Percentiles rank a stretch among this genome's conserved stretches.
Conservation (phyloP, 78 protist genomes). For the Polysphondylium violaceum region DNA sequence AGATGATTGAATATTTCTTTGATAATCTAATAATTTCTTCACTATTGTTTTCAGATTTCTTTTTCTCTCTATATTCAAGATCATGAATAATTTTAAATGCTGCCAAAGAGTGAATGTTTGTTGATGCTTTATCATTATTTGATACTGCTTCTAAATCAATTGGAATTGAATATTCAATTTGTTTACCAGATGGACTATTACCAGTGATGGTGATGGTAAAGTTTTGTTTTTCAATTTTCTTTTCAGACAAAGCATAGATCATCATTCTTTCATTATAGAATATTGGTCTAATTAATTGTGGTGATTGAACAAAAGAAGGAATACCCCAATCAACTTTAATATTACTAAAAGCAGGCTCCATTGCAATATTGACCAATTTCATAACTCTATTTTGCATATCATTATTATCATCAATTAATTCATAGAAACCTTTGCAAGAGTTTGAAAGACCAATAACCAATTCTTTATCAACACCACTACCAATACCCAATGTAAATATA, state of each 20-base stretch:
- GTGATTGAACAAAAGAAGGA: constrained; percentile 3
- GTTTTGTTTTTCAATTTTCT: neutral
- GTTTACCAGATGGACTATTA: constrained; percentile 41
- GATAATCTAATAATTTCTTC: constrained; percentile 14
- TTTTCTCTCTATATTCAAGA: constrained; percentile 24
- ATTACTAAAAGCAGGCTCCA: constrained; percentile 59
- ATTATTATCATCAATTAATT: constrained; percentile 45
- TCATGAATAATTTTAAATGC: constrained; percentile 41
- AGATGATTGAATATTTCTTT: constrained; percentile 20
- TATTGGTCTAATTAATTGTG: constrained; percentile 31
- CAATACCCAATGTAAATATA: constrained; percentile 91
- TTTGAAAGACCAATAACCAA: constrained; percentile 90
- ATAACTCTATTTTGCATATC: constrained; percentile 22
- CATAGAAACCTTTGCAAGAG: constrained; percentile 87
- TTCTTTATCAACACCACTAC: constrained; percentile 72
- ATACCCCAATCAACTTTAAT: constrained; percentile 35
- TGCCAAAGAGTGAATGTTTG: constrained; percentile 33
- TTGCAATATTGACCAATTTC: constrained; percentile 34
- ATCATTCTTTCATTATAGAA: constrained; percentile 29
- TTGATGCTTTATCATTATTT: neutral
- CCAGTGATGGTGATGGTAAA: neutral
- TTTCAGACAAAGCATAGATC: constrained; percentile 7
- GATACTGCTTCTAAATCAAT: neutral
- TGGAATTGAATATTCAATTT: neutral
- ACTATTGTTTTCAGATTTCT: constrained; percentile 5